A percentile compares a stretch with the other conserved stretches of the same genome.
These are phyloP conservation scores for Cruciata laevipes DNA, from an alignment of 257 asterid genomes.

Conservation along the genomic window DNA sequence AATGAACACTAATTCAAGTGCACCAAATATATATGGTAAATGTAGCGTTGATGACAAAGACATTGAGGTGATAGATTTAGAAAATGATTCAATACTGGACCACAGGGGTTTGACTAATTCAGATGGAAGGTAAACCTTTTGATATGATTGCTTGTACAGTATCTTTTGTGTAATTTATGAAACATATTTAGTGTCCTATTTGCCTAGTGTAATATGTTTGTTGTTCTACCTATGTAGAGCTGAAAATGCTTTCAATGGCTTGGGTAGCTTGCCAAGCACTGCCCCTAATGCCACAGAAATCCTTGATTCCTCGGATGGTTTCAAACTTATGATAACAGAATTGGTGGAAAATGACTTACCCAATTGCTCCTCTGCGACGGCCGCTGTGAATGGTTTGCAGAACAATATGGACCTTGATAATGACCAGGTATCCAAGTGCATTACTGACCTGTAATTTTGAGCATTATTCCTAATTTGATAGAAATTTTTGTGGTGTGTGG, in stretches of 20 bases:
- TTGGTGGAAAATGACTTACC: slow-evolving; percentile 65
- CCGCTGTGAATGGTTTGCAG: slow-evolving; percentile 59
- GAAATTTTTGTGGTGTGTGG: background rate
- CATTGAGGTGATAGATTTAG: slow-evolving; percentile 92
- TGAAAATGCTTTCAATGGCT: slow-evolving; percentile 50
- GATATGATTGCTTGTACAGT: background rate
- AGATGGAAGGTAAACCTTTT: slow-evolving; percentile 51
- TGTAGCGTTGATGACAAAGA: slow-evolving; percentile 36
- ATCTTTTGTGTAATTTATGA: background rate
- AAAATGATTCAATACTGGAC: slow-evolving; percentile 60
- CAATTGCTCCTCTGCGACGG: slow-evolving; percentile 60
- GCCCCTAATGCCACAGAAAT: slow-evolving; percentile 46
- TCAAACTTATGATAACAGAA: slow-evolving; percentile 84
- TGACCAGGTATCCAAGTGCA: slow-evolving; percentile 52
- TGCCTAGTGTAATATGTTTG: background rate
- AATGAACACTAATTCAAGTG: slow-evolving; percentile 35
- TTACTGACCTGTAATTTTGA: slow-evolving; percentile 4
- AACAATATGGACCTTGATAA: slow-evolving; percentile 65
- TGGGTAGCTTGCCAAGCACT: slow-evolving; percentile 55
- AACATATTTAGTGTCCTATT: background rate
- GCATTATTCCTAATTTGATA: background rate
- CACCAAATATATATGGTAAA: slow-evolving; percentile 38
- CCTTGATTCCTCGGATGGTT: slow-evolving; percentile 66
- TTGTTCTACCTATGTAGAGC: slow-evolving; percentile 42
- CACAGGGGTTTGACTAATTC: slow-evolving; percentile 41